Evolutionary conservation across 2,329 filamentous ascomycete genomes (phyloP).

Genomic region (Colletotrichum lentis): DNA sequence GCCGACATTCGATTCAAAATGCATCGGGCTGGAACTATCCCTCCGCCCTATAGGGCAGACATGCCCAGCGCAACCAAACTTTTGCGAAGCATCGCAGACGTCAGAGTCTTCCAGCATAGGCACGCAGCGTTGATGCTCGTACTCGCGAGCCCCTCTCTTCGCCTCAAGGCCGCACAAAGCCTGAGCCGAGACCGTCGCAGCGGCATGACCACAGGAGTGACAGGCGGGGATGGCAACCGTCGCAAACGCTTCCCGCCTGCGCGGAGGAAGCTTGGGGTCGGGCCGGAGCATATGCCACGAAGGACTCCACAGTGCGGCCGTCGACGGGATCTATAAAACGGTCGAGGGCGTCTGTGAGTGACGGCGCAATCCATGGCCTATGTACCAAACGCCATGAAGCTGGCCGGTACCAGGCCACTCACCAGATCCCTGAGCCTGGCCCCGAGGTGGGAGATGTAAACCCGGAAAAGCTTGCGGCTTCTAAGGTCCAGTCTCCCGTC

Average conservation of each 20-base stretch:
- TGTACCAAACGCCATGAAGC: constrained; percentile 2
- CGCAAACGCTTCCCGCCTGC: constrained; percentile 1
- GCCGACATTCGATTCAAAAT: neutral
- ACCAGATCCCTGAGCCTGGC: neutral
- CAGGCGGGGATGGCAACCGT: constrained; percentile 1
- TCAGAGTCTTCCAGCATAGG: neutral
- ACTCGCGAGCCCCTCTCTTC: neutral
- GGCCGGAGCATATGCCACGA: neutral
- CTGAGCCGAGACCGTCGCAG: neutral
- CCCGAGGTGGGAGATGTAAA: neutral
- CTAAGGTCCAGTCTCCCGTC: neutral
- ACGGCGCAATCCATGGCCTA: neutral
- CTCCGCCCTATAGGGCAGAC: neutral
- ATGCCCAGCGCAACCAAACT: neutral
- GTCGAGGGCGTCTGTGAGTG: neutral
- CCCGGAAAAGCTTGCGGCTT: neutral
- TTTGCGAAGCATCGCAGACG: too few relatives aligned
- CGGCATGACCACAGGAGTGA: neutral
- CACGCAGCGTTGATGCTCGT: neutral
- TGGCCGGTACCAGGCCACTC: neutral
- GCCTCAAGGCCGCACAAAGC: neutral
- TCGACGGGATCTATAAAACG: constrained; percentile 13
- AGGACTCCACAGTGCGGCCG: constrained; percentile 6
- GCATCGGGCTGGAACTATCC: neutral
- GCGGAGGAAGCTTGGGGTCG: neutral